Percentiles rank a stretch among this genome's conserved stretches.
phyloP scores from a whole-genome alignment of 805 yeast genomes.

The Starmerella potacharoeniae region DNA sequence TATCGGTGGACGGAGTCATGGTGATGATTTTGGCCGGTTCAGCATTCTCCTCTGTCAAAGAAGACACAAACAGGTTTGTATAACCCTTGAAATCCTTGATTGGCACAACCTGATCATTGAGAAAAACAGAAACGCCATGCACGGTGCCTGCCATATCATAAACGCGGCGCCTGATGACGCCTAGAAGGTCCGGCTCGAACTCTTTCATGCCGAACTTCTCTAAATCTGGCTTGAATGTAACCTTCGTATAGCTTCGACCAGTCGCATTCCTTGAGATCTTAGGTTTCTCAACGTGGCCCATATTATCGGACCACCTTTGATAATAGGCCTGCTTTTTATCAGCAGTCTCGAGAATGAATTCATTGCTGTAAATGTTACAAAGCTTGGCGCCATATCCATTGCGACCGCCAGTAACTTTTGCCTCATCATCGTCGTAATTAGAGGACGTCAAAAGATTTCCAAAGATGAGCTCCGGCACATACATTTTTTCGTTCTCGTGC shows the following conservation, averaged over 20 bases:
- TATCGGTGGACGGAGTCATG: constrained; percentile 56
- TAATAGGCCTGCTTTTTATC: constrained; percentile 61
- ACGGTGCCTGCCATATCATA: constrained; percentile 93
- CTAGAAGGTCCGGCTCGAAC: constrained; percentile 69
- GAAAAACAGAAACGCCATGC: constrained; percentile 60
- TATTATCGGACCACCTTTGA: constrained; percentile 81
- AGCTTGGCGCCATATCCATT: constrained; percentile 96
- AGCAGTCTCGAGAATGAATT: constrained; percentile 79
- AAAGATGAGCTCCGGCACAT: constrained; percentile 91
- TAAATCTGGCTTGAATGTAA: constrained; percentile 82
- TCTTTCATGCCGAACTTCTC: constrained; percentile 72
- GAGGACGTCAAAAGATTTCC: constrained; percentile 92
- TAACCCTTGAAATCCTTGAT: constrained; percentile 72
- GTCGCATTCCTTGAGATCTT: constrained; percentile 40
- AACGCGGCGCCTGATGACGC: constrained; percentile 85
- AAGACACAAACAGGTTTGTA: constrained; percentile 77
- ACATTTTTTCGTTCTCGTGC: constrained; percentile 79
- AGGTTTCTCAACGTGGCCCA: constrained; percentile 69
- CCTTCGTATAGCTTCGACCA: constrained; percentile 63
- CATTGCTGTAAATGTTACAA: constrained; percentile 89
- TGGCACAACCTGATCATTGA: constrained; percentile 62
- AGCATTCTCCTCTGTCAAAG: constrained; percentile 37
- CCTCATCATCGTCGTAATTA: constrained; percentile 88
- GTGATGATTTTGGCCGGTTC: constrained; percentile 47
- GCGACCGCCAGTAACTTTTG: constrained; percentile 96